A percentile compares a stretch with the other conserved stretches of the same genome.
Evolutionary conservation across 495 filamentous ascomycete species (phyloP).

Genomic region (Penicillium paxilli): DNA sequence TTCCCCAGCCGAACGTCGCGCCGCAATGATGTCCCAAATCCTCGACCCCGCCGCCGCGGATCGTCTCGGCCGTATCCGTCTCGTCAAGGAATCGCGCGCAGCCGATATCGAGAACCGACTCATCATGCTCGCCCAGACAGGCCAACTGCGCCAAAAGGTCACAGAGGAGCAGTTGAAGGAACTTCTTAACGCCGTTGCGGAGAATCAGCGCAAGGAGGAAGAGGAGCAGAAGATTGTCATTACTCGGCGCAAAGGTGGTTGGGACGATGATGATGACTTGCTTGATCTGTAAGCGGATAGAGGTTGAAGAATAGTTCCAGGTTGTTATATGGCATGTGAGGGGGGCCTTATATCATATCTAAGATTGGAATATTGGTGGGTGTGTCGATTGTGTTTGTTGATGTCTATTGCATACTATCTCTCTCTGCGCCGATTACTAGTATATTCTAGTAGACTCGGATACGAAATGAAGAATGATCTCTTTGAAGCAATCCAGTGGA

Average conservation of each 20-base stretch:
- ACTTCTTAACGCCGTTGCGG: constrained; percentile 76
- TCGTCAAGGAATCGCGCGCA: constrained; percentile 92
- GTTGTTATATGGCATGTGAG: neutral
- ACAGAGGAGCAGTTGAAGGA: constrained; percentile 94
- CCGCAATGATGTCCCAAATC: constrained; percentile 84
- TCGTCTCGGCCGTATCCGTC: constrained; percentile 87
- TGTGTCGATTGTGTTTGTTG: too few species aligned
- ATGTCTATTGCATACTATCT: too few species aligned
- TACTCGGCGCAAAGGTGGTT: constrained; percentile 76
- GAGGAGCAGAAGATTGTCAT: constrained; percentile 82
- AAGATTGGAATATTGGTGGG: too few species aligned
- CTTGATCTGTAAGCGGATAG: constrained; percentile 52
- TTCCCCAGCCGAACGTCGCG: constrained; percentile 49
- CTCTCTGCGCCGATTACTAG: too few species aligned
- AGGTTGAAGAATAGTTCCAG: neutral
- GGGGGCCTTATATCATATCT: too few species aligned
- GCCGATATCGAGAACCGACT: constrained; percentile 88
- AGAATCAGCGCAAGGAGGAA: constrained; percentile 59
- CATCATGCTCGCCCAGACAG: constrained; percentile 84
- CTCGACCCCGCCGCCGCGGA: constrained; percentile 92
- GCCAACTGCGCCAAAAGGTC: constrained; percentile 84
- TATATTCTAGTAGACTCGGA: too few species aligned
- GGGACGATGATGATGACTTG: constrained; percentile 86
- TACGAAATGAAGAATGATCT: too few species aligned
- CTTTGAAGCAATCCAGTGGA: too few species aligned